These are phyloP conservation scores for Oidiodendron maius DNA, from an alignment of 495 filamentous ascomycete genomes.

Conservation along the genomic window DNA sequence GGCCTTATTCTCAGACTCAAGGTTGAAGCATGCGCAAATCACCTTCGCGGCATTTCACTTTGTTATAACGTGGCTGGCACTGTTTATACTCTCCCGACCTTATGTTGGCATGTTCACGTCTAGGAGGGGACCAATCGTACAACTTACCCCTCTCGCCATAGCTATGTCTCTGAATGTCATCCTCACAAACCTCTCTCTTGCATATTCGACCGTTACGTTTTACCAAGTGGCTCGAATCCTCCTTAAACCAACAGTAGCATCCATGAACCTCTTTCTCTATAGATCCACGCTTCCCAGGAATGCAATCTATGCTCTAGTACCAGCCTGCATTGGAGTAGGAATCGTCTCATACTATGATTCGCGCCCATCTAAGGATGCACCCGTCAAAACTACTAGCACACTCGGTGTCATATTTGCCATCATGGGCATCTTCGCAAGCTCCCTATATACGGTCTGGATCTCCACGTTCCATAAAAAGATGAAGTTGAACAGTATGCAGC, in stretches of 20 bases:
- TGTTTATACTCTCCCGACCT: constrained; percentile 60
- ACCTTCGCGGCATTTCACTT: constrained; percentile 72
- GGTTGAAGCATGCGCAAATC: constrained; percentile 59
- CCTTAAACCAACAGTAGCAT: constrained; percentile 61
- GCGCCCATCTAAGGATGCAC: constrained; percentile 38
- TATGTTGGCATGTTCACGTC: constrained; percentile 54
- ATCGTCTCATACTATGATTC: constrained; percentile 70
- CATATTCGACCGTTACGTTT: constrained; percentile 66
- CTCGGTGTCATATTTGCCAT: constrained; percentile 61
- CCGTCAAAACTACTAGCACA: constrained; percentile 42
- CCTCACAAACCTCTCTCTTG: constrained; percentile 67
- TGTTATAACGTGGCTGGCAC: constrained; percentile 58
- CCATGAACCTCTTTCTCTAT: constrained; percentile 63
- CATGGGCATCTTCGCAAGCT: constrained; percentile 55
- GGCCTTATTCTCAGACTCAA: constrained; percentile 62
- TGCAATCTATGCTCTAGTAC: constrained; percentile 51
- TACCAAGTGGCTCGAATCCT: constrained; percentile 70
- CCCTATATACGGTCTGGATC: constrained; percentile 67
- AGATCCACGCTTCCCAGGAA: constrained; percentile 47
- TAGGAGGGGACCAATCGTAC: constrained; percentile 43
- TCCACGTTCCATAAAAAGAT: constrained; percentile 60
- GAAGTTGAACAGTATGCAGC: constrained; percentile 63
- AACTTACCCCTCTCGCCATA: constrained; percentile 58
- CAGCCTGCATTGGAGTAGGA: constrained; percentile 62
- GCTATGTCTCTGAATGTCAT: constrained; percentile 70